Percentiles rank a stretch among this genome's conserved stretches.
Conservation (phyloP, 2,329 filamentous ascomycete genomes). For the Nannizzia gypsea region DNA sequence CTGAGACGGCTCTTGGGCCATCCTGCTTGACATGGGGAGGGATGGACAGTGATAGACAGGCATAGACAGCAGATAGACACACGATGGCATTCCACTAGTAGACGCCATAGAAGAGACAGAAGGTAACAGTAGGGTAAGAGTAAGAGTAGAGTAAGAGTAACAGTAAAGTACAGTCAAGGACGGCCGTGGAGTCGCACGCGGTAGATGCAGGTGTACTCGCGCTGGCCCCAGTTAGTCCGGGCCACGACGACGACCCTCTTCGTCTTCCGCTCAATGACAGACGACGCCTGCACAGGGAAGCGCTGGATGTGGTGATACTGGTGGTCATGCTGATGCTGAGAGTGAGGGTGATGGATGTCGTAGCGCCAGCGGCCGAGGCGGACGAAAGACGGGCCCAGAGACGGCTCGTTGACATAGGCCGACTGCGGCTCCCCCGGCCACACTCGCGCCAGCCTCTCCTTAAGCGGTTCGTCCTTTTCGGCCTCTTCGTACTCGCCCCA, state of each 20-base stretch:
- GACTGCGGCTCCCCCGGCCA: conserved; percentile 22
- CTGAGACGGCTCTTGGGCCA: too few species aligned
- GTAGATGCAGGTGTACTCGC: conserved; percentile 35
- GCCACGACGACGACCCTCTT: conserved; percentile 32
- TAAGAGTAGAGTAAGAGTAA: too few species aligned
- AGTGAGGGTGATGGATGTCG: conserved; percentile 22
- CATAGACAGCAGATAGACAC: too few species aligned
- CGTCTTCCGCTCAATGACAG: conserved; percentile 24
- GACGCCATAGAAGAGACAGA: too few species aligned
- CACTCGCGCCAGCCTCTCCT: conserved; percentile 18
- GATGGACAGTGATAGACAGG: too few species aligned
- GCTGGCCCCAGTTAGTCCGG: conserved; percentile 33
- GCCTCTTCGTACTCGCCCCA: conserved; percentile 44
- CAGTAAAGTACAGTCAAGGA: conserved; percentile 3
- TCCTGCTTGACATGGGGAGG: too few species aligned
- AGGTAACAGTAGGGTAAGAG: too few species aligned
- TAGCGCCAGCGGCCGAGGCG: conserved; percentile 32
- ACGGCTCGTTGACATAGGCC: conserved; percentile 27
- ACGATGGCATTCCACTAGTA: too few species aligned
- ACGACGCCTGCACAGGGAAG: conserved; percentile 30
- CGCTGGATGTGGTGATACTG: conserved; percentile 32
- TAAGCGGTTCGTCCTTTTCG: too few species aligned
- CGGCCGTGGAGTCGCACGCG: conserved; percentile 35
- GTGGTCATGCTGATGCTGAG: too few species aligned
- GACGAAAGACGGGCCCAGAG: conserved; percentile 28